These are phyloP conservation scores for Holtermannia corniformis DNA, from an alignment of 768 basidiomycete genomes.

Conservation along the genomic window DNA sequence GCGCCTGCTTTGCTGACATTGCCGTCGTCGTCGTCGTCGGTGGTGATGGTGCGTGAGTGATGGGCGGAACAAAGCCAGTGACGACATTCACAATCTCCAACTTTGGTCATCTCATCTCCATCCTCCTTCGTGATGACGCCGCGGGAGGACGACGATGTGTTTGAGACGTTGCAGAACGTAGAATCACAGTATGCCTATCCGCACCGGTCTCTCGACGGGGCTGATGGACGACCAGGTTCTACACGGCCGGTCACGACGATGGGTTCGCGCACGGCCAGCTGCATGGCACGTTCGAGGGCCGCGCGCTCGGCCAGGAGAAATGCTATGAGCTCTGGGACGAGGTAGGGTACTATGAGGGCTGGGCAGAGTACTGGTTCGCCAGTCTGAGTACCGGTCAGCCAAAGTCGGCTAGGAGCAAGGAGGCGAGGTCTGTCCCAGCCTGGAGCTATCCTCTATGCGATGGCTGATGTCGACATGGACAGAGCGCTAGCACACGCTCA, in stretches of 20 bases:
- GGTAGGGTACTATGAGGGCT: constrained; percentile 84
- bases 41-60: no score
- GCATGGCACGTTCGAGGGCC: constrained; percentile 83
- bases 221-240: constrained; percentile 55
- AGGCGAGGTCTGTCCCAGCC: constrained; percentile 38
- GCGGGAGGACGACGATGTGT: no score
- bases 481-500: constrained; percentile 51
- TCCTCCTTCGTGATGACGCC: no score
- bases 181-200: background rate
- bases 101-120: no score
- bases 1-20: no score
- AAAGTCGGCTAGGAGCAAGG: constrained; percentile 15
- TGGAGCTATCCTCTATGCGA: background rate
- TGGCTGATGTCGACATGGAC: constrained; percentile 1
- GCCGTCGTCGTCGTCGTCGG: no score
- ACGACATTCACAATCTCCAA: no score
- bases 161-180: background rate
- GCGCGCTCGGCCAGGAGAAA: constrained; percentile 77
- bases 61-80: no score
- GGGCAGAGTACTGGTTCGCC: constrained; percentile 54
- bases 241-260: constrained; percentile 62
- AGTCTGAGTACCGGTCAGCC: no score
- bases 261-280: constrained; percentile 77
- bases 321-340: constrained; percentile 97
- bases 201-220: no score